These are phyloP conservation scores for Alternaria postmessia DNA, from an alignment of 2,329 filamentous ascomycete genomes.

Conservation along the genomic window DNA sequence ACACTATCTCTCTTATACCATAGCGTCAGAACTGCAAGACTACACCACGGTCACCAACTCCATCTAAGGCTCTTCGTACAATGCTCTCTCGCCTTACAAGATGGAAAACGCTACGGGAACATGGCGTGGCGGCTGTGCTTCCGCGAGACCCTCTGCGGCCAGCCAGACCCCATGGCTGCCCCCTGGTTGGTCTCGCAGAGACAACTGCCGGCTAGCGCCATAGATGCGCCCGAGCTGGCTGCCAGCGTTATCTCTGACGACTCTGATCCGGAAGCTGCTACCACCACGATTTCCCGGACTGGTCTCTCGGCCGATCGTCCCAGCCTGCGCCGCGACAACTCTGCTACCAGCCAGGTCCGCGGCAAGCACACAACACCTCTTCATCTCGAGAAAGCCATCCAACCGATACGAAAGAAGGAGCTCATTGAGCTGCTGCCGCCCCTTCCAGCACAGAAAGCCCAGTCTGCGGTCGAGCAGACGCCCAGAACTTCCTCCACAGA, in stretches of 20 bases:
- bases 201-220: slow-evolving; percentile 36
- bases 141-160: slow-evolving; percentile 88
- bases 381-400: slow-evolving; percentile 92
- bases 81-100: slow-evolving; percentile 91
- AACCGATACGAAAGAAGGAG: slow-evolving; percentile 86
- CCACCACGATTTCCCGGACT: slow-evolving; percentile 58
- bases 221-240: slow-evolving; percentile 56
- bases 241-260: slow-evolving; percentile 58
- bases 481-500: slow-evolving; percentile 69
- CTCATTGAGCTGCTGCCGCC: slow-evolving; percentile 67
- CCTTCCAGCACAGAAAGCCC: slow-evolving; percentile 52
- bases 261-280: slow-evolving; percentile 45
- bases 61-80: slow-evolving; percentile 79
- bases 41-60: slow-evolving; percentile 29
- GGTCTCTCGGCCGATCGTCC: slow-evolving; percentile 65
- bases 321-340: slow-evolving; percentile 74
- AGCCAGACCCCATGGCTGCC: slow-evolving; percentile 60
- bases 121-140: slow-evolving; percentile 95
- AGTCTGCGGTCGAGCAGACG: slow-evolving; percentile 21
- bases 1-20: not conserved
- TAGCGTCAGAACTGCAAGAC: too few species aligned
- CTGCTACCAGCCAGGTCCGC: slow-evolving; percentile 72
- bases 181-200: slow-evolving; percentile 46
- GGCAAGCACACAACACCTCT: slow-evolving; percentile 88
- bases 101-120: slow-evolving; percentile 92